phyloP scores from a whole-genome alignment of 2,329 filamentous ascomycete species.

The Aspergillus unguis region DNA sequence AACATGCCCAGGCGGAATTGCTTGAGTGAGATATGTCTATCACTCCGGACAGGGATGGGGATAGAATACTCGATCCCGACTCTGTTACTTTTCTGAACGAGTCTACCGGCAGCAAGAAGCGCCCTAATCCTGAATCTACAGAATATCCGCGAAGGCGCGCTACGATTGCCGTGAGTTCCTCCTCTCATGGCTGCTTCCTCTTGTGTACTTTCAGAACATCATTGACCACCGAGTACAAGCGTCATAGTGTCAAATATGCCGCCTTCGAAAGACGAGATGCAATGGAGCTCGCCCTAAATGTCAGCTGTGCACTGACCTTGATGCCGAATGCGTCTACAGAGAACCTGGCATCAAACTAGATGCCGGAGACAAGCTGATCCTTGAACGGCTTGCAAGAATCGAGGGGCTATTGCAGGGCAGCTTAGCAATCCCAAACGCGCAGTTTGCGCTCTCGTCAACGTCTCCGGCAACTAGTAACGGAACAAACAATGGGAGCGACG shows the following conservation, averaged over 20 bases:
- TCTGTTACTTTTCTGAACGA: conserved; percentile 11
- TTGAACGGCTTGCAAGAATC: conserved; percentile 73
- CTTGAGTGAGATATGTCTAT: conserved; percentile 17
- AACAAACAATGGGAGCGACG: conserved; percentile 59
- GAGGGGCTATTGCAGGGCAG: conserved; percentile 74
- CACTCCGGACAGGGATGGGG: conserved; percentile 20
- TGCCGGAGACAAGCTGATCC: conserved; percentile 79
- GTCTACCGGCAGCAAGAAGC: conserved; percentile 26
- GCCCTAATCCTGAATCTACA: conserved; percentile 27
- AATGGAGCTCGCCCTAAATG: conserved; percentile 79
- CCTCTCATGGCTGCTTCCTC: neutral
- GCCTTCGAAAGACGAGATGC: conserved; percentile 74
- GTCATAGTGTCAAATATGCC: conserved; percentile 71
- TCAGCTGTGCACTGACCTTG: conserved; percentile 76
- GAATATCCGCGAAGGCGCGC: conserved; percentile 34
- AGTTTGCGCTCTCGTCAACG: conserved; percentile 51
- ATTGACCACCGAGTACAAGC: conserved; percentile 3
- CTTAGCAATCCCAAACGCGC: conserved; percentile 43
- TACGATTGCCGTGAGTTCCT: conserved; percentile 31
- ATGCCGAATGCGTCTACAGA: conserved; percentile 78
- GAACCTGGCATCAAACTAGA: conserved; percentile 85
- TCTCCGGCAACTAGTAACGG: conserved; percentile 65
- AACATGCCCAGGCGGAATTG: neutral
- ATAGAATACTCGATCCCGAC: conserved; percentile 11
- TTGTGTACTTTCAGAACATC: neutral